These are phyloP conservation scores for Paecilomyces sp. DNA, from an alignment of 2,329 filamentous ascomycete species.

Conservation along the genomic window DNA sequence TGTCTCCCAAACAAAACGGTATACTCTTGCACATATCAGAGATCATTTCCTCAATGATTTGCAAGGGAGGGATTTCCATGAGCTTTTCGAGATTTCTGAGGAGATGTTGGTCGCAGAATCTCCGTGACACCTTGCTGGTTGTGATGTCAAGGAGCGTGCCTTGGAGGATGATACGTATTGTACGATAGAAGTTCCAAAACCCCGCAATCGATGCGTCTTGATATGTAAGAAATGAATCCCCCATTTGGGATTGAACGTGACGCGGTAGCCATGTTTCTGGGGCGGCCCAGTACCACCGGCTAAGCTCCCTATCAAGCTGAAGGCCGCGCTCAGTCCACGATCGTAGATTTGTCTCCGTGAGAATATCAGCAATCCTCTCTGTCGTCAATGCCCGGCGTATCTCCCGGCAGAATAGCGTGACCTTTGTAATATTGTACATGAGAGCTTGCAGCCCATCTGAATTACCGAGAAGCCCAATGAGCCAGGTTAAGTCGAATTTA, in stretches of 20 bases:
- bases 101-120: slow-evolving; percentile 6
- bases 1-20: slow-evolving; percentile 24
- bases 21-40: slow-evolving; percentile 27
- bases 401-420: slow-evolving; percentile 22
- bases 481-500: slow-evolving; percentile 21
- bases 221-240: slow-evolving; percentile 25
- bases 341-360: slow-evolving; percentile 9
- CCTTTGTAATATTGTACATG: slow-evolving; percentile 21
- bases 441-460: slow-evolving; percentile 24
- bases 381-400: background rate
- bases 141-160: slow-evolving; percentile 20
- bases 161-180: slow-evolving; percentile 26
- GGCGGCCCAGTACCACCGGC: slow-evolving; percentile 22
- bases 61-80: slow-evolving; percentile 5
- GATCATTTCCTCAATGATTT: slow-evolving; percentile 24
- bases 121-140: slow-evolving; percentile 8
- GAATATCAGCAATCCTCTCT: background rate
- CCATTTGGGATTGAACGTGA: slow-evolving; percentile 19
- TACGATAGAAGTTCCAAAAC: slow-evolving; percentile 31
- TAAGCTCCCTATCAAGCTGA: slow-evolving; percentile 20
- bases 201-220: slow-evolving; percentile 18
- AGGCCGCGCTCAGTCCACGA: slow-evolving; percentile 16
- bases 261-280: slow-evolving; percentile 27
- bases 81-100: slow-evolving; percentile 2
- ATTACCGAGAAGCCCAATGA: slow-evolving; percentile 17